Base-by-base conservation (phyloP, 2,329 filamentous ascomycete genomes). In the Penicillium sp. region DNA sequence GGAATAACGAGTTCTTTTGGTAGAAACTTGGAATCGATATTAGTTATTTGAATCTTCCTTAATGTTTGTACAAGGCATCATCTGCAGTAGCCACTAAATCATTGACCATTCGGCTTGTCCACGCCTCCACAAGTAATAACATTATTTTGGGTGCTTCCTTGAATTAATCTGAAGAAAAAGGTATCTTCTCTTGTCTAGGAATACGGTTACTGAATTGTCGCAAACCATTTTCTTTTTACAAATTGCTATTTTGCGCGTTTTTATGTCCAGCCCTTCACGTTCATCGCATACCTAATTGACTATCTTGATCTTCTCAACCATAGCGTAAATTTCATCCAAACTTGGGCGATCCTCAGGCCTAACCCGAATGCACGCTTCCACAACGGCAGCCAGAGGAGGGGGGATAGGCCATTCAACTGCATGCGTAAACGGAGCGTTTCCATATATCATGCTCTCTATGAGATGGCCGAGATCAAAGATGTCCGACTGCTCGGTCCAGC, bases 381-480 rank as follows among this genome's bases (percentile, higher is more conserved):
- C 19, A 22, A 22, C 19, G 5, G 19, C 19, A 22, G 19, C 19
- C 3, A 22, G 19, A 22, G 19, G 19, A 22, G 19, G 19, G 3
- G 19, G 19, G 19, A 22, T 5, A 22, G 19, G 5, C 19, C 19
- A 22, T 22, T 22, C 19, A 3, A 22, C 19, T 5, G 9, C 22
- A 2, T 9, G 1, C 8, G 35, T 46, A 2, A 46, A 9, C 12
- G 44, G 36, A 1, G 7, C 44, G 7, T 46, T 46, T 27, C 28
- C 44, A 2, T 40, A 46, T 27, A 46, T 11, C 36, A 40, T 35
- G 19, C 44, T 19, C 13, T 46, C 27, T 4, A 46, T 40, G 3
- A 39, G 19, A 33, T 40, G 8, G 2, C 44, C 36, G 14, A 46
- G 35, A 3, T 46, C 44, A 35, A 40, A 35, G 5, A 46, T 40